Conservation (phyloP, 345 rosid genomes). For the Gossypium herbaceum region DNA sequence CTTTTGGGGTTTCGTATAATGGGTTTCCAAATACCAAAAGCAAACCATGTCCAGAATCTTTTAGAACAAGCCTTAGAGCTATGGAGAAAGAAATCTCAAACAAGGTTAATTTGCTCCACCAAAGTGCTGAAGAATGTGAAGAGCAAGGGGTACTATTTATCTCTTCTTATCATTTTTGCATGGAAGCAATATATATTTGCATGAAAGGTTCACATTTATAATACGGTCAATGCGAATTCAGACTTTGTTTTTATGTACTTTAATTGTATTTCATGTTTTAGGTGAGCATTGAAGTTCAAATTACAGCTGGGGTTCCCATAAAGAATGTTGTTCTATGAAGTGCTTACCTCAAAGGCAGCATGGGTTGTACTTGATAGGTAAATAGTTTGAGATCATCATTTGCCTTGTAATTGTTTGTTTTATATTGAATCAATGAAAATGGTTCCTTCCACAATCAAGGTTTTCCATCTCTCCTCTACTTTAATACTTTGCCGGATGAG, state of each 20-base stretch:
- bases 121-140: conserved; percentile 39
- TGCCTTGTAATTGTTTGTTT: neutral
- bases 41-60: conserved; percentile 28
- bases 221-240: too few relatives aligned
- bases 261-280: conserved; percentile 11
- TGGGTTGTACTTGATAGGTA: conserved; percentile 60
- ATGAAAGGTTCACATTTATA: too few relatives aligned
- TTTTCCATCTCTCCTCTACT: too few relatives aligned
- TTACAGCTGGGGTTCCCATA: conserved; percentile 47
- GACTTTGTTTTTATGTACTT: too few relatives aligned
- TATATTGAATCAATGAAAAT: neutral
- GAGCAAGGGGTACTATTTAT: conserved; percentile 31
- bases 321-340: conserved; percentile 53
- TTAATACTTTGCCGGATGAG: too few relatives aligned
- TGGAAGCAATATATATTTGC: too few relatives aligned
- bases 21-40: conserved; percentile 35
- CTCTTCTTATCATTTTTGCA: conserved; percentile 6
- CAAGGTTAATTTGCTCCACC: conserved; percentile 42
- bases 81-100: conserved; percentile 44
- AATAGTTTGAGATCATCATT: neutral
- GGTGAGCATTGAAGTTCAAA: conserved; percentile 51
- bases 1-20: conserved; percentile 29
- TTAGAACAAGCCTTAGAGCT: conserved; percentile 35
- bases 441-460: too few relatives aligned
- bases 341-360: conserved; percentile 30